These are phyloP conservation scores for Talaromyces marneffei DNA, from an alignment of 2,329 filamentous ascomycete genomes.

Conservation along the genomic window DNA sequence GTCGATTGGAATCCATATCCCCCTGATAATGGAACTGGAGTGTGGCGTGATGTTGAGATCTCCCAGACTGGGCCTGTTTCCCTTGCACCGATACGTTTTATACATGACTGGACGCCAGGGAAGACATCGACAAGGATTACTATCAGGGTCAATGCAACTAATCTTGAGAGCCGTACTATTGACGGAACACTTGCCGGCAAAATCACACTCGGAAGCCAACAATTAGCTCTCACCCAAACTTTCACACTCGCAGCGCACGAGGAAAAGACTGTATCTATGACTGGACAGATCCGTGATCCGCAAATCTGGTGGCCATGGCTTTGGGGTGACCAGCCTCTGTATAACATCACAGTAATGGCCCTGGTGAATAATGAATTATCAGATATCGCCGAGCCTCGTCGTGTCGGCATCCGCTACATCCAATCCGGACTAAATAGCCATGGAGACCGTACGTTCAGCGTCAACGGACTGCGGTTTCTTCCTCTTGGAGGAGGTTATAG, in stretches of 20 bases:
- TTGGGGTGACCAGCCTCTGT: constrained; percentile 55
- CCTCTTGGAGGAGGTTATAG: constrained; percentile 57
- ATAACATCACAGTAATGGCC: constrained; percentile 33
- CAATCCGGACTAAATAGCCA: constrained; percentile 46
- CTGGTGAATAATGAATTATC: constrained; percentile 24
- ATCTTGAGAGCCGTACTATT: constrained; percentile 23
- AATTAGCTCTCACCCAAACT: constrained; percentile 23
- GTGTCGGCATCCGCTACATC: constrained; percentile 53
- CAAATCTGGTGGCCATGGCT: constrained; percentile 57
- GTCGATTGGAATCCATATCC: constrained; percentile 60
- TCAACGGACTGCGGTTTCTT: constrained; percentile 56
- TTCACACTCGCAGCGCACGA: constrained; percentile 37
- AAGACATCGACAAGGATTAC: constrained; percentile 38
- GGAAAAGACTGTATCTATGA: constrained; percentile 37
- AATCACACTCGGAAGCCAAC: constrained; percentile 16
- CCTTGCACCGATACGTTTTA: constrained; percentile 41
- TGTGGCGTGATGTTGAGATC: constrained; percentile 56
- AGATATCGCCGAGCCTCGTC: constrained; percentile 29
- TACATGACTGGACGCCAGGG: constrained; percentile 37
- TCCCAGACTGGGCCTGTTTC: constrained; percentile 50
- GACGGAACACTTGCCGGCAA: constrained; percentile 21
- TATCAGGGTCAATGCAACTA: constrained; percentile 34
- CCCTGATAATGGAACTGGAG: constrained; percentile 57
- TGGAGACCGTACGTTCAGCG: constrained; percentile 51
- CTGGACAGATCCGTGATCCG: constrained; percentile 38